Evolutionary conservation across 257 asterid genomes (phyloP).

Genomic region (Orobanche coerulescens): DNA sequence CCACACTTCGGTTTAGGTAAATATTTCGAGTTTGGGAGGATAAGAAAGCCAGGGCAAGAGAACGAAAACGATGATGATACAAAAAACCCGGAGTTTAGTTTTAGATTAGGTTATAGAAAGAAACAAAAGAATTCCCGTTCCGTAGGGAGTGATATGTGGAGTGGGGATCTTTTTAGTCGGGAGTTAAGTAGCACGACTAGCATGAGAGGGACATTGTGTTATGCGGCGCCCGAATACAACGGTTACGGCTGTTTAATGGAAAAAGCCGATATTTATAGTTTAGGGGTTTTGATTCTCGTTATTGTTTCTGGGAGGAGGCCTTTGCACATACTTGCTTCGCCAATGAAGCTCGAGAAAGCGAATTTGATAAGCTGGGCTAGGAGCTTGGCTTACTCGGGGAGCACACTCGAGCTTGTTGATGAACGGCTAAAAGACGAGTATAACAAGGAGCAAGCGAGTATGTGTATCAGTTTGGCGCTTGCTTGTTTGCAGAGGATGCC

Average conservation of each 20-base stretch:
- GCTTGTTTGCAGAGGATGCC: slow-evolving; percentile 84
- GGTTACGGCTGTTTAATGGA: slow-evolving; percentile 75
- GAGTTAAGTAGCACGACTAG: slow-evolving; percentile 95
- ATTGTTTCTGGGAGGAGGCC: slow-evolving; percentile 86
- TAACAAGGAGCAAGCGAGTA: slow-evolving; percentile 53
- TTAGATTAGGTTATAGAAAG: slow-evolving; percentile 57
- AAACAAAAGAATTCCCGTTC: slow-evolving; percentile 37
- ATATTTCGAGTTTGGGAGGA: slow-evolving; percentile 35
- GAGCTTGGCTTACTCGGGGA: slow-evolving; percentile 66
- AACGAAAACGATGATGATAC: slow-evolving; percentile 20
- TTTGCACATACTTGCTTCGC: slow-evolving; percentile 77
- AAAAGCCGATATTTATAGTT: slow-evolving; percentile 80
- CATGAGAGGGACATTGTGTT: slow-evolving; percentile 94
- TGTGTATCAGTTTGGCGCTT: slow-evolving; percentile 82
- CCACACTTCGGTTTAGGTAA: slow-evolving; percentile 67
- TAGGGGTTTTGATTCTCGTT: slow-evolving; percentile 83
- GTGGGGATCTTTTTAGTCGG: slow-evolving; percentile 88
- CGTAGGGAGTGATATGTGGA: slow-evolving; percentile 60
- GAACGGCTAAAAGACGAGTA: slow-evolving; percentile 51
- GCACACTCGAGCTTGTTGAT: slow-evolving; percentile 66
- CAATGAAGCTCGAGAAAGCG: slow-evolving; percentile 87
- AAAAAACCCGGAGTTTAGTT: slow-evolving; percentile 59
- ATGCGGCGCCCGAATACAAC: slow-evolving; percentile 81
- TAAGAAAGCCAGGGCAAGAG: slow-evolving; percentile 22
- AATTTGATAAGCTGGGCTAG: slow-evolving; percentile 82